These are phyloP conservation scores for Rhynchospora tenuis DNA, from an alignment of 176 grass and related monocot genomes.

Conservation along the genomic window DNA sequence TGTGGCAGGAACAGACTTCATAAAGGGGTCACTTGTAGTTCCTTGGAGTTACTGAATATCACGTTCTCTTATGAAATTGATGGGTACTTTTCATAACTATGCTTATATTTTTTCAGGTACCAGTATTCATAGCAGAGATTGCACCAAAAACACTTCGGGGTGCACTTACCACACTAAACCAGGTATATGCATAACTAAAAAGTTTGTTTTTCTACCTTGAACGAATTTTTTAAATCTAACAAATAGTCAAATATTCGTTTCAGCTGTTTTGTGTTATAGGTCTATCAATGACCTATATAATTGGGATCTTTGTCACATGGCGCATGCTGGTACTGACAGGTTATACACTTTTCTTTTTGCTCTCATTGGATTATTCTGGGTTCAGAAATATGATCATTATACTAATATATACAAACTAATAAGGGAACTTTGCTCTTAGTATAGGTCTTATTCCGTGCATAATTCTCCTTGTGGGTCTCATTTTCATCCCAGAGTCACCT, in stretches of 20 bases:
- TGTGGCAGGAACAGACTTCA: neutral
- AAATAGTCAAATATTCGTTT: conserved; percentile 5
- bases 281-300: conserved; percentile 34
- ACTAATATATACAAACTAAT: neutral
- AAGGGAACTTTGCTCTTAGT: conserved; percentile 5
- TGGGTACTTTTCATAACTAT: neutral
- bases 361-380: neutral
- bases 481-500: conserved; percentile 58
- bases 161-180: conserved; percentile 52
- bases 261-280: conserved; percentile 40
- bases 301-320: conserved; percentile 41
- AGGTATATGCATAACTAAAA: conserved; percentile 17
- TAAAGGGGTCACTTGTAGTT: neutral
- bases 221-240: neutral
- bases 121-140: conserved; percentile 71
- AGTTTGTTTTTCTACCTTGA: neutral
- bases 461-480: conserved; percentile 36
- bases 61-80: neutral
- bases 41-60: neutral
- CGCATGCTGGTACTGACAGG: conserved; percentile 31
- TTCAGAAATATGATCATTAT: conserved; percentile 6
- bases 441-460: conserved; percentile 48
- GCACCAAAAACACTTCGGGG: conserved; percentile 51
- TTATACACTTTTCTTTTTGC: conserved; percentile 10
- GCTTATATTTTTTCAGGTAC: conserved; percentile 28